Evolutionary conservation across 1,139 yeast species (phyloP), one percentile per base, ranked within the genome.

Genomic region (Protomyces gravidus): DNA sequence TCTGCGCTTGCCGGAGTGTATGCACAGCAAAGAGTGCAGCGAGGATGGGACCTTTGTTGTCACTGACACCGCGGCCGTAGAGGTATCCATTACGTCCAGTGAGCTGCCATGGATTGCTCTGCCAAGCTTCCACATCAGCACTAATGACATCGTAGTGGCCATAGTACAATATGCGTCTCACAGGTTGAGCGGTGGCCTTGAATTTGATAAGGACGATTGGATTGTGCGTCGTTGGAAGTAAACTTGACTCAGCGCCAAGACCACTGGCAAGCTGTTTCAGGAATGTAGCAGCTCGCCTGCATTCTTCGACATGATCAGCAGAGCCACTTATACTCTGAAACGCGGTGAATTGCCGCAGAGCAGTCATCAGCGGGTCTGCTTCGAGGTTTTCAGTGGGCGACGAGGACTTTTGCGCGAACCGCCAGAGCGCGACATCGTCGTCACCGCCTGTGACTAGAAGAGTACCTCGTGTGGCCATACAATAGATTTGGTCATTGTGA

Each of bases 71-170:
- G 68, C 98, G 80, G 1, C 94, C 97, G 67, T 87, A 86, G 63
- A 92, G 71, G 68, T 85, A 89, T 0, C 97, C 98, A 70, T 92
- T 86, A 63, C 79, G 78, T 2, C 95, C 86, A 0, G 85, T 80
- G 71, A 92, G 72, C 28, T 73, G 72, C 70, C 85, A 92, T 0
- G 98, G 97, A 65, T 86, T 84, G 0, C 94, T 81, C 3, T 76
- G 71, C 97, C 97, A 92, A 17, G 77, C 78, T 2, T 75, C 73
- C 53, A 80, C 81, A 63, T 82, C 85, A 0, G 86, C 86, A 48
- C 79, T 79, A 39, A 92, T 90, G 26, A 92, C 97, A 72, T 92
- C 98, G 70, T 92, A 92, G 75, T 92, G 98, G 0, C 96, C 97
- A 71, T 92, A 92, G 84, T 95, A 92, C 56, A 90, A 70, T 2